Base-by-base conservation (phyloP, 2,329 filamentous ascomycete species). In the Scorias spongiosa region DNA sequence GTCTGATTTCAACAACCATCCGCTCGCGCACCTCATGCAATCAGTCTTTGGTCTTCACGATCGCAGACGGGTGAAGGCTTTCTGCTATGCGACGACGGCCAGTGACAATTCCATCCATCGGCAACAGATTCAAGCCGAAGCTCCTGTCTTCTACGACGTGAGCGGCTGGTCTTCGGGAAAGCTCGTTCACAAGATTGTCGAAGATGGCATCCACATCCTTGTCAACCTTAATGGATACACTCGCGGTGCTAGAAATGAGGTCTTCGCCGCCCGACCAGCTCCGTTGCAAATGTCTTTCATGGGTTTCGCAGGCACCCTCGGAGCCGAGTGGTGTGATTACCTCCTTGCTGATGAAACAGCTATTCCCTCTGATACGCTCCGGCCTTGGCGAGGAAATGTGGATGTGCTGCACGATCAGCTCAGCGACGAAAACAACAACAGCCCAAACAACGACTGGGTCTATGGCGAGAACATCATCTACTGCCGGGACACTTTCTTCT, bases 211-310 rank as follows among this genome's bases (percentile, higher is more conserved):
- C 42, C 91, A 98, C 58, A 91, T 98, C 37, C 72, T 98, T 15
- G 79, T 98, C 54, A 98, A 98, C 51, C 72, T 98, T n/a, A 98
- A 98, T 55, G 91, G 91, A 10, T 98, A 98, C 61, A 98, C 91
- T 0, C 76, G 91, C 43, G 91, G 91, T 28, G 91, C 91, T n/a
- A 78, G 88, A 18, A 98, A 98, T 54, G 91, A 98, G 59, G 81
- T 98, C 3, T 98, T 98, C 61, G 91, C 91, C 17, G 91, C 91
- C 17, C 78, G 93, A 20, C 86, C 91, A 12, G 87, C 88, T 2
- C 91, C 91, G 0, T 86, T 98, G 38, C 91, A 98, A 52, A 98
- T 98, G 91, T 94, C 91, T 0, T 98, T 98, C 57, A 98, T 98
- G 91, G 91, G 91, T 0, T 98, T 98, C 59, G 91, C 91, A 0